These are phyloP conservation scores for Thermothielavioides terrestris DNA, from an alignment of 495 filamentous ascomycete species.

Conservation along the genomic window DNA sequence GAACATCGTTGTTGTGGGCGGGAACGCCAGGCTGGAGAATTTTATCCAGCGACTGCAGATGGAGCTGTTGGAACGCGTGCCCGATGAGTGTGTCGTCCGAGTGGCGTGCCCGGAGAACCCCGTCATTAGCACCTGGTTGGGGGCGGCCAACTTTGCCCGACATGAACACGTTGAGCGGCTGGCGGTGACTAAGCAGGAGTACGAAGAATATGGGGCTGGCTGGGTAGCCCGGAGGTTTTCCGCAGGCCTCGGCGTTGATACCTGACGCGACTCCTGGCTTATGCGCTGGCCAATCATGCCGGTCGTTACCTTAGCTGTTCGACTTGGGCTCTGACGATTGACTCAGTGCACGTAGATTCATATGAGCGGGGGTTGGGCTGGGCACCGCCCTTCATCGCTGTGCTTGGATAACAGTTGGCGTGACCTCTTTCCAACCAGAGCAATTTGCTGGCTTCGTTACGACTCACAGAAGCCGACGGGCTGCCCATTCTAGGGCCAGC, in stretches of 20 bases:
- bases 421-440: no score
- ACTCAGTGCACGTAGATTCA: no score
- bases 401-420: no score
- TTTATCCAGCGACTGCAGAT: constrained; percentile 76
- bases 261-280: no score
- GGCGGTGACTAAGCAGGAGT: constrained; percentile 76
- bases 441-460: no score
- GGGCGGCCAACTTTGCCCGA: constrained; percentile 65
- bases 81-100: constrained; percentile 66
- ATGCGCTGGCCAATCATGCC: no score
- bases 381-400: no score
- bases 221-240: constrained; percentile 72
- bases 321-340: no score
- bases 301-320: no score
- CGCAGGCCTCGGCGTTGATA: constrained; percentile 22
- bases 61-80: constrained; percentile 66
- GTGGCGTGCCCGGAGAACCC: constrained; percentile 66
- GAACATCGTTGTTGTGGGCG: constrained; percentile 84
- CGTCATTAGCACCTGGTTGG: constrained; percentile 74
- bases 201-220: constrained; percentile 72
- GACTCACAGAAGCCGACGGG: no score
- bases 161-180: constrained; percentile 55
- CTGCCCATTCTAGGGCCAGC: no score
- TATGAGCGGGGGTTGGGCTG: no score
- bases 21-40: constrained; percentile 69